Evolutionary conservation across 2,329 filamentous ascomycete genomes (phyloP).

Genomic region (Colletotrichum camelliae): DNA sequence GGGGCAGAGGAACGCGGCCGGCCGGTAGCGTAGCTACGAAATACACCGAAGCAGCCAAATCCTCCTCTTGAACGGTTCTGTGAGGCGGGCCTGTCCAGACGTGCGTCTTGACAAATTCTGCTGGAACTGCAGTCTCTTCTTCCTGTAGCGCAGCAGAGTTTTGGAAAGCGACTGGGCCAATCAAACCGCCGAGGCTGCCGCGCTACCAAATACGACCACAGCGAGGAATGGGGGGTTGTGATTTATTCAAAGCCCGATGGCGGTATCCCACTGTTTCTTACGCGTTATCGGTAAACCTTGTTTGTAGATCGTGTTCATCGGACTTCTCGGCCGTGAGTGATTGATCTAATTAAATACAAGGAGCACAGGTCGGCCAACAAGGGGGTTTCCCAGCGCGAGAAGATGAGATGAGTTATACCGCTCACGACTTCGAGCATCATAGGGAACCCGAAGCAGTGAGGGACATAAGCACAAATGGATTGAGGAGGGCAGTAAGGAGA

Average conservation of each 20-base stretch:
- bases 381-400: rapidly evolving
- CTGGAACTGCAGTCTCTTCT: background rate
- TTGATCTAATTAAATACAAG: background rate
- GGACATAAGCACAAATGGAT: too few species aligned
- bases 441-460: too few species aligned
- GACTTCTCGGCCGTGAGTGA: background rate
- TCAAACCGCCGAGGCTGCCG: rapidly evolving
- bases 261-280: background rate
- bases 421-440: too few species aligned
- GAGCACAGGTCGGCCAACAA: rapidly evolving
- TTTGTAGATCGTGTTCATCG: background rate
- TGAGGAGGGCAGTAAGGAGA: too few species aligned
- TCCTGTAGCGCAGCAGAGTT: background rate
- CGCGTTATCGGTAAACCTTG: rapidly evolving
- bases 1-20: background rate
- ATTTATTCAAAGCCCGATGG: background rate
- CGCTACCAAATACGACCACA: background rate
- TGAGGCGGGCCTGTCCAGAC: rapidly evolving
- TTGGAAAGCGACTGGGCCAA: background rate
- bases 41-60: background rate
- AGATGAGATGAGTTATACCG: background rate
- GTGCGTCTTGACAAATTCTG: background rate
- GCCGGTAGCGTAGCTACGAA: background rate
- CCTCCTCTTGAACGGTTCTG: background rate
- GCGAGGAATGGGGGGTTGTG: rapidly evolving